Conservation (phyloP, 2,329 filamentous ascomycete genomes). For the Monosporascus sp. region DNA sequence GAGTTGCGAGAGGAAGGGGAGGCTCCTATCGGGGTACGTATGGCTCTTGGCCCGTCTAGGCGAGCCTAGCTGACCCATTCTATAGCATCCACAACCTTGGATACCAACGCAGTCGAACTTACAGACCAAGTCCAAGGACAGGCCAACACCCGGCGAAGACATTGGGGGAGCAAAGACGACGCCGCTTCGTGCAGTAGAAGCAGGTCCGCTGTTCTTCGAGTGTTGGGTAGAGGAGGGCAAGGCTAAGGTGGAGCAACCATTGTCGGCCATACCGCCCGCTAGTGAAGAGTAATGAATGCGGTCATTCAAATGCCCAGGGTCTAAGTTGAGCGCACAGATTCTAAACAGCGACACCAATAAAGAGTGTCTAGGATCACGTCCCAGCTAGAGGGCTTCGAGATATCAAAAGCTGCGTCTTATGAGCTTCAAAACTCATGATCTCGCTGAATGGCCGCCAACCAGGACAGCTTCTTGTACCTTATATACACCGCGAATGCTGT, state of each 20-base stretch:
- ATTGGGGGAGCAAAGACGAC: conserved; percentile 38
- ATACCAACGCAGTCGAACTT: conserved; percentile 49
- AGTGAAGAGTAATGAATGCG: too few relatives aligned
- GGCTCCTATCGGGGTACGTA: conserved; percentile 53
- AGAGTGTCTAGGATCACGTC: too few relatives aligned
- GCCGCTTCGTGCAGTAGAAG: conserved; percentile 48
- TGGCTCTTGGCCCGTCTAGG: not conserved
- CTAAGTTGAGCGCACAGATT: too few relatives aligned
- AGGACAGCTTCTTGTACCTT: too few relatives aligned
- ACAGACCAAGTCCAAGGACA: conserved; percentile 32
- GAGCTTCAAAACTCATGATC: too few relatives aligned
- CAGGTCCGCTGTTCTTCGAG: conserved; percentile 60
- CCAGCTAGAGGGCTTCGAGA: too few relatives aligned
- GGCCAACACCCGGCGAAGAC: conserved; percentile 25
- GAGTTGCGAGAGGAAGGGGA: conserved; percentile 60
- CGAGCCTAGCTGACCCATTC: conserved; percentile 2
- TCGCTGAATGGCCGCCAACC: too few relatives aligned
- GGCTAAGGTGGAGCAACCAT: conserved; percentile 28
- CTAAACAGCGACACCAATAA: too few relatives aligned
- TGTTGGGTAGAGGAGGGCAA: conserved; percentile 59
- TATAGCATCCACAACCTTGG: conserved; percentile 55
- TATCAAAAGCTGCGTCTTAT: too few relatives aligned
- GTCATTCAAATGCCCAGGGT: too few relatives aligned
- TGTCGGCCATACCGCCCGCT: not conserved
- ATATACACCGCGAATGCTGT: too few relatives aligned